Base-by-base conservation (phyloP, 371 early-diverging fungal genomes). In the Caulochytrium protostelioides region DNA sequence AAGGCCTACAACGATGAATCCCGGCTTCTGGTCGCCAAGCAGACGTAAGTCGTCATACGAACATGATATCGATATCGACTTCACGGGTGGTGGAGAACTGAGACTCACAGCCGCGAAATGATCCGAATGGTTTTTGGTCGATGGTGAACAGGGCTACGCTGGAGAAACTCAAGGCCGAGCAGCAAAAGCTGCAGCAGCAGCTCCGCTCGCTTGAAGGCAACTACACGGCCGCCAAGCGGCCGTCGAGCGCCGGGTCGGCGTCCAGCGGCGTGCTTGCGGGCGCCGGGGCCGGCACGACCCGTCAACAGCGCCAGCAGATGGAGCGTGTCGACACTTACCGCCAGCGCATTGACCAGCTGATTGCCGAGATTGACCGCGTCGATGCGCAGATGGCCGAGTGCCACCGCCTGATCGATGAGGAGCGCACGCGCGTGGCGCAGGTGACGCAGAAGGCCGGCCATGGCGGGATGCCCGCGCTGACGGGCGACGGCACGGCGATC, bases 1-100 rank as follows among this genome's bases (percentile, higher is more conserved):
- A 65, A 65, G 35, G 56, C 65, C 2, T 65, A 65, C 48, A 50
- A 54, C 35, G 69, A 68, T 35, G 64, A 64, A 35, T 57, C 62
- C 2, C 35, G 62, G 17, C 26, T 59, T 13, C 42, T 61, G 6
- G 55, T 68, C 27, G 47, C 50, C 12, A 65, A 63, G 38, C 69
- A 68, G 42, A 40, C 62, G 65, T 64, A 30, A 23, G 27, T 7
- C 6, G 16, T 35, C 32, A 13, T 15, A 20, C 1, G 12, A 1
- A 20, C 20, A 19, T 10, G 22, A 12, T 9, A 23, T 39, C 19
- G 17, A 16, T 39, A 13, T 14, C 4, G 20, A 3, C 2, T 16
- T 23, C 3, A 32, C 18, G 34, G 2, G 4, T 31, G 12, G 3
- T 34, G 9, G 14, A 38, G 4, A 38, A 4, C 2, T n/a, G 3